Percentiles rank a stretch among this genome's conserved stretches.
These are phyloP conservation scores for Prunus mongolica DNA, from an alignment of 306 rosid genomes.

Conservation along the genomic window DNA sequence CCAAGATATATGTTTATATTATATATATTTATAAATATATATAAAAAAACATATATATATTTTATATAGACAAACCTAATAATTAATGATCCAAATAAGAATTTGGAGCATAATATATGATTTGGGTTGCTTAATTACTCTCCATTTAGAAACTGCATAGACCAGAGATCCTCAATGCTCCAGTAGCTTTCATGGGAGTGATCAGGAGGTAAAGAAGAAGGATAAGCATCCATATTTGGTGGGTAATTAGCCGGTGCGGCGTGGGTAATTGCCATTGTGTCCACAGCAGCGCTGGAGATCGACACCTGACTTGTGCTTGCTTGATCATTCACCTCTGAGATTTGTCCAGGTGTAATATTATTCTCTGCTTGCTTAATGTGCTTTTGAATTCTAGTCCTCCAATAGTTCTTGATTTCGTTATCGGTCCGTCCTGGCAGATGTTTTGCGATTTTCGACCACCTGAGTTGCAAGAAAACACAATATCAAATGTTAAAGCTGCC, in stretches of 20 bases:
- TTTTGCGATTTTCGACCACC: conserved; percentile 99
- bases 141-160: conserved; percentile 76
- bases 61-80: conserved; percentile 30
- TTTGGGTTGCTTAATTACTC: conserved; percentile 19
- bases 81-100: conserved; percentile 5
- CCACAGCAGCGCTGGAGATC: conserved; percentile 13
- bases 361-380: conserved; percentile 74
- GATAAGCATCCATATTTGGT: conserved; percentile 27
- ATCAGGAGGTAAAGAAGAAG: conserved; percentile 15
- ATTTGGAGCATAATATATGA: conserved; percentile 1
- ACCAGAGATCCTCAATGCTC: conserved; percentile 96
- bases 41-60: not conserved
- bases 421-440: conserved; percentile 96
- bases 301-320: conserved; percentile 47
- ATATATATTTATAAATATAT: not conserved
- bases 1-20: conserved; percentile 5
- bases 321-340: conserved; percentile 35
- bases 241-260: conserved; percentile 24
- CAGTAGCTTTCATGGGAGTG: conserved; percentile 49
- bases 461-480: conserved; percentile 1
- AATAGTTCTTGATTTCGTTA: conserved; percentile 88
- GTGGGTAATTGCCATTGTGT: conserved; percentile 41
- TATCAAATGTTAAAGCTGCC: not conserved
- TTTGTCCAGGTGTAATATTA: conserved; percentile 38
- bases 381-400: conserved; percentile 98